Conservation (phyloP, 495 filamentous ascomycete genomes). For the Hypoxylon trugodes region DNA sequence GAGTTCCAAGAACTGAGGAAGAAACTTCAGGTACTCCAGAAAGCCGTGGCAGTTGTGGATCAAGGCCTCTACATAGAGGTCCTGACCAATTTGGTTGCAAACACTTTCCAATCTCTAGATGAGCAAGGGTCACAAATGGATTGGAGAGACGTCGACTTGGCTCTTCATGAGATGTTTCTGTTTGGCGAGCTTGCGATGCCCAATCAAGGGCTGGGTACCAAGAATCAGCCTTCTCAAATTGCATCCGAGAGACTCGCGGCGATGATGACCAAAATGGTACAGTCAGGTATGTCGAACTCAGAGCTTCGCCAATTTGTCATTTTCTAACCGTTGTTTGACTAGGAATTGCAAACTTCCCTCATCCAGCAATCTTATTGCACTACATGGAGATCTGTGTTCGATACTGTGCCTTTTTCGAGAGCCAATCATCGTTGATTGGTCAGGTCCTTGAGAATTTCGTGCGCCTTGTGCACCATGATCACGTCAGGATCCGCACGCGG, state of each 20-base stretch:
- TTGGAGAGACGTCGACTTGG: constrained; percentile 95
- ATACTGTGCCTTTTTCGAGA: constrained; percentile 91
- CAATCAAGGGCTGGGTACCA: constrained; percentile 81
- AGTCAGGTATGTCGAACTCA: constrained; percentile 71
- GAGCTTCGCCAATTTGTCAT: background rate
- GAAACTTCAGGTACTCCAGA: constrained; percentile 85
- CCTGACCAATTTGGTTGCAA: constrained; percentile 81
- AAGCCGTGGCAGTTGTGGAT: constrained; percentile 85
- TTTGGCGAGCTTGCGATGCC: constrained; percentile 92
- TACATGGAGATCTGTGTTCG: constrained; percentile 98
- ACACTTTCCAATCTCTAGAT: constrained; percentile 79
- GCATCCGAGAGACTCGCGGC: constrained; percentile 79
- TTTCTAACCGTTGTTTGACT: constrained; percentile 24
- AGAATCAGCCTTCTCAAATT: constrained; percentile 76
- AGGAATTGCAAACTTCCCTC: constrained; percentile 85
- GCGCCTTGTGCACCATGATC: constrained; percentile 82
- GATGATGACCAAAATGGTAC: constrained; percentile 95
- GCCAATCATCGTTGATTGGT: constrained; percentile 77
- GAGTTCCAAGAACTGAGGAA: constrained; percentile 96
- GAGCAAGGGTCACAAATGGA: constrained; percentile 76
- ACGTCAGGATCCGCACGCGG: constrained; percentile 82
- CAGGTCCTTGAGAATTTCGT: constrained; percentile 93
- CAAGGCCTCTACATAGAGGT: constrained; percentile 84
- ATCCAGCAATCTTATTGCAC: constrained; percentile 91
- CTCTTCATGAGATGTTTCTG: constrained; percentile 95